phyloP scores from a whole-genome alignment of 2,329 filamentous ascomycete species.

The Coniochaeta hoffmannii region DNA sequence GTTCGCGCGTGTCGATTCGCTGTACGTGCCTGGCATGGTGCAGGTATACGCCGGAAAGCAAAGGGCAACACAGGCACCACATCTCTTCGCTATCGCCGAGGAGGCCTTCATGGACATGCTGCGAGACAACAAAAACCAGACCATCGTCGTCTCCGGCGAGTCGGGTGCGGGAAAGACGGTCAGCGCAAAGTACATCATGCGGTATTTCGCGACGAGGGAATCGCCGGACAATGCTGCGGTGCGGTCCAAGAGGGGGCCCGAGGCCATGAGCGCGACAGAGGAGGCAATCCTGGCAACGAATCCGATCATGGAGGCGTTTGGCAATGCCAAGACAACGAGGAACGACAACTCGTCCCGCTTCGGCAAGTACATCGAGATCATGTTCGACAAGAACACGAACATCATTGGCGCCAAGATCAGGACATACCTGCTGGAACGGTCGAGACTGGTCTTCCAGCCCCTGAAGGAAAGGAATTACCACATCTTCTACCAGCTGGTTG shows the following conservation, averaged over 20 bases:
- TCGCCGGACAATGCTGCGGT: conserved; percentile 79
- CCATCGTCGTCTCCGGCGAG: conserved; percentile 97
- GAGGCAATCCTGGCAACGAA: conserved; percentile 98
- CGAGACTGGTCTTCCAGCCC: conserved; percentile 92
- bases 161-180: conserved; percentile 98
- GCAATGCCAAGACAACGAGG: conserved; percentile 98
- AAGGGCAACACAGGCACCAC: conserved; percentile 90
- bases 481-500: conserved; percentile 96
- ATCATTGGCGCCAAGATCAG: conserved; percentile 98
- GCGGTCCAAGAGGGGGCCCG: conserved; percentile 65
- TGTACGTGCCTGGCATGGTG: conserved; percentile 99
- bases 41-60: conserved; percentile 98
- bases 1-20: conserved; percentile 92
- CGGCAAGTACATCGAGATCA: conserved; percentile 99
- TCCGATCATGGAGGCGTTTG: conserved; percentile 99
- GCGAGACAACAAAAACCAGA: conserved; percentile 92
- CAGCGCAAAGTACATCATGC: conserved; percentile 99
- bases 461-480: conserved; percentile 98
- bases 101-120: conserved; percentile 99
- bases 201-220: conserved; percentile 97
- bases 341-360: conserved; percentile 99
- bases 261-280: conserved; percentile 92
- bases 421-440: conserved; percentile 91
- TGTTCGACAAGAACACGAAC: conserved; percentile 92
- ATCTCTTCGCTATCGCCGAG: conserved; percentile 97